Conservation (phyloP, 2,329 filamentous ascomycete species). For the Didymella sp. region DNA sequence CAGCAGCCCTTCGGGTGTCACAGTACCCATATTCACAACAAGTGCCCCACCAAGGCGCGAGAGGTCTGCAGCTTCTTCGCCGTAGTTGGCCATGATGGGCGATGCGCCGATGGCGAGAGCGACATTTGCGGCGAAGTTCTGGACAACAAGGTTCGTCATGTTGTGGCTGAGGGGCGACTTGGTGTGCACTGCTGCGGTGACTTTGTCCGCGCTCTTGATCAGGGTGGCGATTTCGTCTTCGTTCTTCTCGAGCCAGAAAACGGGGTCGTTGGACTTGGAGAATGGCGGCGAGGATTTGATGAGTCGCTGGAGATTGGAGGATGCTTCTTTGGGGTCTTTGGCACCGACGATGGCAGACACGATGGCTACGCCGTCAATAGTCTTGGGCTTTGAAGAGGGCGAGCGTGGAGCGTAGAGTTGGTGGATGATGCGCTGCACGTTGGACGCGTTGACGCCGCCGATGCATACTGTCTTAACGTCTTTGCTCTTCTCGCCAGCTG, state of each 20-base stretch:
- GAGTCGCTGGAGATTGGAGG: slow-evolving; percentile 64
- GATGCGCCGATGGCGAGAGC: slow-evolving; percentile 83
- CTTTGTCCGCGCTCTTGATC: slow-evolving; percentile 31
- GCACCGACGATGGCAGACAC: slow-evolving; percentile 88
- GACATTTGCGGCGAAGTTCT: slow-evolving; percentile 93
- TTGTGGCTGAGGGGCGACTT: slow-evolving; percentile 84
- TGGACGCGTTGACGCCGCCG: slow-evolving; percentile 82
- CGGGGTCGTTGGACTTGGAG: slow-evolving; percentile 27
- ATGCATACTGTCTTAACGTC: slow-evolving; percentile 73
- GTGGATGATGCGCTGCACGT: slow-evolving; percentile 75
- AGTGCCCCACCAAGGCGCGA: slow-evolving; percentile 76
- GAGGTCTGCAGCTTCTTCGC: slow-evolving; percentile 82
- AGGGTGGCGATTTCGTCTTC: slow-evolving; percentile 24
- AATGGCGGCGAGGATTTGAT: slow-evolving; percentile 52
- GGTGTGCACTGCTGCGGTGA: slow-evolving; percentile 68
- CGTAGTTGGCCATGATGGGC: slow-evolving; percentile 93
- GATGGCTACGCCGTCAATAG: slow-evolving; percentile 81
- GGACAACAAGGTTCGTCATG: slow-evolving; percentile 96
- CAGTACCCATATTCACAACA: slow-evolving; percentile 94
- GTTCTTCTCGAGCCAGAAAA: slow-evolving; percentile 30
- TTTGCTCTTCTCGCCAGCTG: slow-evolving; percentile 38
- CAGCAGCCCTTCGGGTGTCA: slow-evolving; percentile 74
- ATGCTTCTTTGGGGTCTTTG: slow-evolving; percentile 68
- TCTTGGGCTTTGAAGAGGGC: slow-evolving; percentile 54
- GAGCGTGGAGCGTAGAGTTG: slow-evolving; percentile 62